These are phyloP conservation scores for Colletotrichum tamarilloi DNA, from an alignment of 2,329 filamentous ascomycete species.

Conservation along the genomic window DNA sequence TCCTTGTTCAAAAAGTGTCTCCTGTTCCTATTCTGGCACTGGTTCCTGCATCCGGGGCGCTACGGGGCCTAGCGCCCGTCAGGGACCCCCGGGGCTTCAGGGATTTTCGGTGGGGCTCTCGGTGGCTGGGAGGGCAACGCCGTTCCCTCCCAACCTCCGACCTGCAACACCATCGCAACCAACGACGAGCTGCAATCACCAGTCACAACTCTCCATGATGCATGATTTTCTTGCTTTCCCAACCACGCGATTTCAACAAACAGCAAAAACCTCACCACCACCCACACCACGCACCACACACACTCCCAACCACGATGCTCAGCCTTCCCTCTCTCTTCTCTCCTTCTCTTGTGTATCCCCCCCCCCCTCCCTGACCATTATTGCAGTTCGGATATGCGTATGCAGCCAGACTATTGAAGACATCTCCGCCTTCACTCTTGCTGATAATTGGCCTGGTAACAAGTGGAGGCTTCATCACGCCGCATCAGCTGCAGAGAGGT, in stretches of 20 bases:
- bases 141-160: constrained; percentile 24
- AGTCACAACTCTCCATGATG: constrained; percentile 2
- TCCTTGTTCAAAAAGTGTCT: background rate
- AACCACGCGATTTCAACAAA: constrained; percentile 26
- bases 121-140: constrained; percentile 32
- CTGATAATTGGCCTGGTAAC: constrained; percentile 21
- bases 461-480: constrained; percentile 31
- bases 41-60: constrained; percentile 30
- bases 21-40: constrained; percentile 12
- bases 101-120: constrained; percentile 9
- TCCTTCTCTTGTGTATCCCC: background rate
- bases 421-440: background rate
- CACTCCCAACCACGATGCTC: constrained; percentile 15
- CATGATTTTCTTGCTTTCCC: background rate
- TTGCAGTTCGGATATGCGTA: background rate
- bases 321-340: constrained; percentile 1
- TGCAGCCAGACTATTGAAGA: constrained; percentile 26
- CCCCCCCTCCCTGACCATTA: background rate
- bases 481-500: constrained; percentile 5
- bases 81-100: background rate
- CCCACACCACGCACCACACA: background rate
- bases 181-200: background rate
- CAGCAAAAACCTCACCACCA: constrained; percentile 27
- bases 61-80: constrained; percentile 23
- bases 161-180: constrained; percentile 1